Percentiles rank a stretch among this genome's conserved stretches.
Conservation (phyloP, 345 rosid genomes). For the Arabis hirsuta region DNA sequence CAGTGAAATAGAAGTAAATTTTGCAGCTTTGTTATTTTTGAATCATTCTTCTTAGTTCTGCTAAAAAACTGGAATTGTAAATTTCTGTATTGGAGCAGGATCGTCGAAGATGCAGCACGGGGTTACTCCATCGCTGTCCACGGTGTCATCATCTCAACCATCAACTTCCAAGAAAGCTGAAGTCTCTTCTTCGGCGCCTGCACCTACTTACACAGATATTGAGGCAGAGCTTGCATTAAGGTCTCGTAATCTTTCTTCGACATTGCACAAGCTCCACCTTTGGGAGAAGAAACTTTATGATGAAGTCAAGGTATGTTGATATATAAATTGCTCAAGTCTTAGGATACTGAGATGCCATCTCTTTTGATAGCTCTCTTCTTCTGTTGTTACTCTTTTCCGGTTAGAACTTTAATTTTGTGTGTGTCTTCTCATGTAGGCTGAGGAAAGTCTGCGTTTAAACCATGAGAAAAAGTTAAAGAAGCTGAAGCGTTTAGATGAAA, state of each 20-base stretch:
- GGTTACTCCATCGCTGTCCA: slow-evolving; percentile 56
- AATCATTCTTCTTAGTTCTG: not conserved
- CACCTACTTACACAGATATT: slow-evolving; percentile 52
- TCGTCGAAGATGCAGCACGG: slow-evolving; percentile 62
- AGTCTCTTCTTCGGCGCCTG: slow-evolving; percentile 39
- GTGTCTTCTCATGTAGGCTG: slow-evolving; percentile 54
- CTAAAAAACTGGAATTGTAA: not conserved
- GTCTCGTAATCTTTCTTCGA: slow-evolving; percentile 79
- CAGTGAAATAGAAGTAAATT: not conserved
- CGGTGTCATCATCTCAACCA: slow-evolving; percentile 52
- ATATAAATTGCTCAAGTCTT: not conserved
- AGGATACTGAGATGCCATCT: not conserved
- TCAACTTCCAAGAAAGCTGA: slow-evolving; percentile 57
- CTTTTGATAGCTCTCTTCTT: slow-evolving; percentile 4
- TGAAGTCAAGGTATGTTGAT: slow-evolving; percentile 80
- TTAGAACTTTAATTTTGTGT: slow-evolving; percentile 22
- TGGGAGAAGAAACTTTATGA: slow-evolving; percentile 93
- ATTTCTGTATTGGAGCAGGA: slow-evolving; percentile 47
- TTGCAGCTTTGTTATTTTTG: slow-evolving; percentile 2
- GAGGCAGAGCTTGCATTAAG: slow-evolving; percentile 72
- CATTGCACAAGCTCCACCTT: slow-evolving; percentile 76
- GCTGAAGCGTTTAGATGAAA: slow-evolving; percentile 73
- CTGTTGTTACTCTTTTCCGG: slow-evolving; percentile 4
- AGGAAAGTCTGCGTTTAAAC: slow-evolving; percentile 76
- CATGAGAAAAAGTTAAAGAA: slow-evolving; percentile 69